Conservation (phyloP, 768 basidiomycete species). For the Boletus patriciae region DNA sequence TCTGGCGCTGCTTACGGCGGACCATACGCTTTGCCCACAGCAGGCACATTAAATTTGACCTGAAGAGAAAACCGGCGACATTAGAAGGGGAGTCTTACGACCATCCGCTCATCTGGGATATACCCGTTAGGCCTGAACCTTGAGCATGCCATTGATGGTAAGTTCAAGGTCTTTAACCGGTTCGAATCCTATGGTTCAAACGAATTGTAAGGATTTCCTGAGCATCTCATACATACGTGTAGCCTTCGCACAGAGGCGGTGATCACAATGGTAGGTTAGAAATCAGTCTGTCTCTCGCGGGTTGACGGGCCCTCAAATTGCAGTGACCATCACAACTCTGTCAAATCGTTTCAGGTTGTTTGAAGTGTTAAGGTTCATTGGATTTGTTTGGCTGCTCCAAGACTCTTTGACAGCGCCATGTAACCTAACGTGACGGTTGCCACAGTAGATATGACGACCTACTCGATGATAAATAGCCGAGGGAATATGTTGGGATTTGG, state of each 20-base stretch:
- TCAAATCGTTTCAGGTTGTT: background rate
- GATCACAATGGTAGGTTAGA: background rate
- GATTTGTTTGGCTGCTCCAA: background rate
- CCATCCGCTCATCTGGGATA: slow-evolving; percentile 4
- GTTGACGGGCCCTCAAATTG: background rate
- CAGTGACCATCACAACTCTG: background rate
- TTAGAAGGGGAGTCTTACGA: slow-evolving; percentile 14
- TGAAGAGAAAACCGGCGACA: background rate
- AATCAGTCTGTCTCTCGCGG: background rate
- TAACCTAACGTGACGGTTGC: background rate
- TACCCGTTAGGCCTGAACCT: slow-evolving; percentile 4
- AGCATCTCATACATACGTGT: no score
- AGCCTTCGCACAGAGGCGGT: no score
- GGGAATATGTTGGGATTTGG: background rate
- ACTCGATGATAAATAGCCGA: background rate
- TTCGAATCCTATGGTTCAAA: background rate
- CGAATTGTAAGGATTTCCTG: background rate
- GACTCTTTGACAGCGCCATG: background rate
- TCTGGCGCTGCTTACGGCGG: slow-evolving; percentile 21
- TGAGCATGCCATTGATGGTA: slow-evolving; percentile 16
- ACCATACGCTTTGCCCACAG: background rate
- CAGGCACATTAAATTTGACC: slow-evolving; percentile 20
- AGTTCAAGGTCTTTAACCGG: background rate
- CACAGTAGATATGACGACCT: background rate
- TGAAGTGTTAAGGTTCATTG: background rate